These are phyloP conservation scores for Pichia norvegensis DNA, from an alignment of 1,139 yeast species.

Conservation along the genomic window DNA sequence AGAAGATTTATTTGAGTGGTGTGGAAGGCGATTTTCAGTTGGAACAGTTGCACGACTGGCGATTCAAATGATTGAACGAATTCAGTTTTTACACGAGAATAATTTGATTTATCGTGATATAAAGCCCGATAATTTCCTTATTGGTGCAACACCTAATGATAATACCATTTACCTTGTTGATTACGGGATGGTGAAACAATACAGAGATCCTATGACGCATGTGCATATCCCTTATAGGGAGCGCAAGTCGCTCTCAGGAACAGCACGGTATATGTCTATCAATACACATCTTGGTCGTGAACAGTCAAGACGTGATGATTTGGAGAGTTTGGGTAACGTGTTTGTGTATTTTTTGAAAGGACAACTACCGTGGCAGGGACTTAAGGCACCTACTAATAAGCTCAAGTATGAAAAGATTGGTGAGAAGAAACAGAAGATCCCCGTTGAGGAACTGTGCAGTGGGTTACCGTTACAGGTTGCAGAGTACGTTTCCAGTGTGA, in stretches of 20 bases:
- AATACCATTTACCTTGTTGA: constrained; percentile 66
- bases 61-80: constrained; percentile 63
- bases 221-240: constrained; percentile 96
- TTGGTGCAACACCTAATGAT: constrained; percentile 60
- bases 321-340: constrained; percentile 58
- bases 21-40: constrained; percentile 60
- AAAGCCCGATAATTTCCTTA: constrained; percentile 68
- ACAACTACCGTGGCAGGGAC: constrained; percentile 51
- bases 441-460: constrained; percentile 67
- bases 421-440: constrained; percentile 35
- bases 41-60: constrained; percentile 70
- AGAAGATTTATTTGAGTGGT: constrained; percentile 78
- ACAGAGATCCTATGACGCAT: constrained; percentile 89
- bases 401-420: constrained; percentile 75
- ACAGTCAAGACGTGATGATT: constrained; percentile 57
- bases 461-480: constrained; percentile 85
- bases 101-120: constrained; percentile 70
- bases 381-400: constrained; percentile 73
- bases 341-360: constrained; percentile 57
- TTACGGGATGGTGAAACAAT: constrained; percentile 97
- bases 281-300: constrained; percentile 60
- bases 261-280: constrained; percentile 60
- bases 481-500: constrained; percentile 74
- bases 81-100: constrained; percentile 60
- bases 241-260: constrained; percentile 55